Evolutionary conservation across 441 rosid species (phyloP).

Genomic region (Bocquillonia castaneifolia): DNA sequence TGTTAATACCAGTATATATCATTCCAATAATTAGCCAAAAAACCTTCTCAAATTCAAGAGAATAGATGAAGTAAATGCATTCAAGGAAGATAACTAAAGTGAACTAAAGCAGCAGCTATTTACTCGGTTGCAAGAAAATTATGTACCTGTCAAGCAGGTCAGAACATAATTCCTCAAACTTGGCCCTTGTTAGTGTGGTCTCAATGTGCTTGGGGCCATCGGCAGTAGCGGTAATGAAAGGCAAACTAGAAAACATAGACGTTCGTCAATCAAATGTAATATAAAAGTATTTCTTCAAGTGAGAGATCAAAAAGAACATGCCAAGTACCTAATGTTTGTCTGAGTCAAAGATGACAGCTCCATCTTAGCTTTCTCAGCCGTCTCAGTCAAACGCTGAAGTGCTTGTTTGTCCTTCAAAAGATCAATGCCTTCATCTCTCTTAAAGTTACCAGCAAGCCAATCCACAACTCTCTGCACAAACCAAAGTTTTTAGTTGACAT

Average conservation of each 20-base stretch:
- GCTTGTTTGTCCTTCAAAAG: constrained; percentile 96
- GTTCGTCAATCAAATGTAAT: constrained; percentile 20
- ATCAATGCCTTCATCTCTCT: constrained; percentile 87
- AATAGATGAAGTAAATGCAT: neutral
- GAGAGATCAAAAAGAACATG: neutral
- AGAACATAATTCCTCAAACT: constrained; percentile 85
- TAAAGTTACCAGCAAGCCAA: constrained; percentile 74
- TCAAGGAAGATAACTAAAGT: neutral
- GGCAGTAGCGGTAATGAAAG: constrained; percentile 91
- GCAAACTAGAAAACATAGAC: constrained; percentile 47
- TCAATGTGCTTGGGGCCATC: constrained; percentile 98
- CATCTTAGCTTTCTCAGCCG: constrained; percentile 97
- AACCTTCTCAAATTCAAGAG: neutral
- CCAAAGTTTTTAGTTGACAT: neutral
- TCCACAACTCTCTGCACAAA: constrained; percentile 75
- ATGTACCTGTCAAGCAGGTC: constrained; percentile 79
- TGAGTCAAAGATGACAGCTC: constrained; percentile 89
- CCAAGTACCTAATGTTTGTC: constrained; percentile 54
- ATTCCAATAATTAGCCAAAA: neutral
- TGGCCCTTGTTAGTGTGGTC: constrained; percentile 79
- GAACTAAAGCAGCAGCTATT: neutral
- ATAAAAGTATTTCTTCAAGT: neutral
- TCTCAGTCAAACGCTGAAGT: constrained; percentile 86
- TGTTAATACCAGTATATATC: neutral
- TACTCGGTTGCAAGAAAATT: neutral